Base-by-base conservation (phyloP, 352 stramenopile genomes). In the Phytopythium litorale region DNA sequence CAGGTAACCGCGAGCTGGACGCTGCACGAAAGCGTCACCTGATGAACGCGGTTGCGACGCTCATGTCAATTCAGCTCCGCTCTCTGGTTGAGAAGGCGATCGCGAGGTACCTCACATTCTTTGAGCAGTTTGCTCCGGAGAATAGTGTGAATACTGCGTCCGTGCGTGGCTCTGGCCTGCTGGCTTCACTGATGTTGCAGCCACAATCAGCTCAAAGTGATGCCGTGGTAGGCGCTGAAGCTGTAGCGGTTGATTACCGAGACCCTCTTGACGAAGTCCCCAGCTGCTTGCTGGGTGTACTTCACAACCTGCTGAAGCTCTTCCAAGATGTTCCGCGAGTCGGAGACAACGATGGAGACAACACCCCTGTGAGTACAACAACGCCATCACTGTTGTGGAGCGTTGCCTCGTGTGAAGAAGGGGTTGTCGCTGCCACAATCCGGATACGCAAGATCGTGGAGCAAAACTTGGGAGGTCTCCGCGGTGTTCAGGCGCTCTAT, bases 41-140 rank as follows among this genome's bases (percentile, higher is more conserved):
- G 19, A 85, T 94, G 21, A 78, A 89, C 46, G 72, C 76, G 0
- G 68, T 92, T n/a, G 75, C 70, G 0, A 75, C 74, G 43, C 67
- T 91, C 38, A 94, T 94, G 85, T 90, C 81, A 19, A 63, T 91
- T 1, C 85, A 94, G 60, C 68, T 91, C 12, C 78, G 83, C 3
- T 75, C 78, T 12, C 68, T 94, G 7, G 66, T 91, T 16, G 67
- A 86, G 48, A 84, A 83, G 38, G 91, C 85, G 1, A 81, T 92
- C 21, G 58, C 73, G 51, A 67, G 71, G 11, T 94, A 91, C 61
- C 68, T 87, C 2, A 65, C 56, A 0, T 94, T 90, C 59, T 94
- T 94, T 40, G 77, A 88, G 56, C 49, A 65, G 19, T 93, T 89
- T 60, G 73, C 62, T 5, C 8, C 12, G 8, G 50, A 56, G 7